Percentiles rank a stretch among this genome's conserved stretches.
phyloP scores from a whole-genome alignment of 192 early-diverging fungal species.

The Podila epicladia region DNA sequence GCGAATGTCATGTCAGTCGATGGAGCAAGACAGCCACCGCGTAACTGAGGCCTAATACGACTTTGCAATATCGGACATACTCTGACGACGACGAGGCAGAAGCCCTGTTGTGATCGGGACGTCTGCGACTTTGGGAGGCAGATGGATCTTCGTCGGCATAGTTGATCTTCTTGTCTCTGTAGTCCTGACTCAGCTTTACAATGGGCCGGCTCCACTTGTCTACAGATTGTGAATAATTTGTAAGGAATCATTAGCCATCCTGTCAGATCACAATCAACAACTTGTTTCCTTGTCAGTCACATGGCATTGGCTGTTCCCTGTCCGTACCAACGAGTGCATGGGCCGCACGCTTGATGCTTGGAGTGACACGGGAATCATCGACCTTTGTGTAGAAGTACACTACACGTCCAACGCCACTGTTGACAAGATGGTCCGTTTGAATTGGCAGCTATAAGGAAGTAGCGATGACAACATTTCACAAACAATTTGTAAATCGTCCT shows the following conservation, averaged over 20 bases:
- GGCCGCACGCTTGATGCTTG: slow-evolving; percentile 74
- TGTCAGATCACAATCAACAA: too few species aligned
- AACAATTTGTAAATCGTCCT: too few species aligned
- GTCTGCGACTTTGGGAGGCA: slow-evolving; percentile 14
- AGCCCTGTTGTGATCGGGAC: slow-evolving; percentile 2
- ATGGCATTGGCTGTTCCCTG: not conserved
- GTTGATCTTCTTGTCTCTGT: slow-evolving; percentile 64
- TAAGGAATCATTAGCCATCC: not conserved
- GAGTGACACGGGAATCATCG: slow-evolving; percentile 71
- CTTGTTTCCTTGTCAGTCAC: too few species aligned
- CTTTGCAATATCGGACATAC: slow-evolving; percentile 8
- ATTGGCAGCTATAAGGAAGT: slow-evolving; percentile 64
- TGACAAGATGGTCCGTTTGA: slow-evolving; percentile 78
- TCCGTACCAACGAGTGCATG: slow-evolving; percentile 76
- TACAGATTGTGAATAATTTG: not conserved
- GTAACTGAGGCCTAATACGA: not conserved
- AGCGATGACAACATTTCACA: not conserved
- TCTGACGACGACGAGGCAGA: slow-evolving; percentile 12
- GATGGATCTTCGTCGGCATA: slow-evolving; percentile 14
- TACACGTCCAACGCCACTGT: slow-evolving; percentile 85
- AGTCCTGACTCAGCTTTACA: slow-evolving; percentile 78
- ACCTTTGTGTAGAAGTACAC: slow-evolving; percentile 92
- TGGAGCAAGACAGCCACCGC: not conserved
- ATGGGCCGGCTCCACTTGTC: slow-evolving; percentile 87
- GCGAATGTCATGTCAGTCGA: not conserved